Evolutionary conservation across 306 rosid species (phyloP), one percentile per base, ranked within the genome.

Genomic region (Mimosa bimucronata): DNA sequence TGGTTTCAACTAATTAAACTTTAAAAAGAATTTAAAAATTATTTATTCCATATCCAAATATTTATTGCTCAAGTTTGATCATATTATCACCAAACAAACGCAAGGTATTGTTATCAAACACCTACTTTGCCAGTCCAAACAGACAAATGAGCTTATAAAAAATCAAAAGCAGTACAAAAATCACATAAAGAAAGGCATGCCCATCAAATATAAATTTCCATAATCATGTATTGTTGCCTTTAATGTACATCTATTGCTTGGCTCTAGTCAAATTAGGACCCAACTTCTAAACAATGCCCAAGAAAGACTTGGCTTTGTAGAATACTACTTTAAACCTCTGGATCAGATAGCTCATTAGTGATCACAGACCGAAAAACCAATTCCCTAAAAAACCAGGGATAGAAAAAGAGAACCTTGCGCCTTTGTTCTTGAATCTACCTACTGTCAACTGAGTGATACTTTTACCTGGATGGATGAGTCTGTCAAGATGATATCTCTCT

Each of bases 401-500:
- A 2, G 52, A 14, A 6, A 2, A 6, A 14, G 52, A 15, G 53
- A 2, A 18, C 6, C 2, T 46, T 46, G 58, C 9, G 37, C 42
- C 12, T 25, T 6, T 30, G 68, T 50, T 75, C 53, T 34, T 37
- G 64, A 75, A 79, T 45, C 37, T 71, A 66, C 45, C 37, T 77
- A 70, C 42, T 57, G 82, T 61, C 82, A 83, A n/a, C 71, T 72
- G 76, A 92, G 90, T 2, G 86, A 81, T 23, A 90, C 86, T 48
- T 88, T 85, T 73, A 92, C 88, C 81, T 85, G 89, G 79, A 95
- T 68, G 42, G 84, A 79, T 23, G 95, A 84, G 67, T 92, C 88
- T 9, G 92, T 95, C 53, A 86, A 76, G 88, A 91, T 75, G 42
- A 88, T 77, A 55, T 92, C 94, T 86, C 87, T 90, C 29, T 79